Percentiles rank a stretch among this genome's conserved stretches.
Evolutionary conservation across 1,139 yeast genomes (phyloP).

Genomic region (Petasospora rhodanensis): DNA sequence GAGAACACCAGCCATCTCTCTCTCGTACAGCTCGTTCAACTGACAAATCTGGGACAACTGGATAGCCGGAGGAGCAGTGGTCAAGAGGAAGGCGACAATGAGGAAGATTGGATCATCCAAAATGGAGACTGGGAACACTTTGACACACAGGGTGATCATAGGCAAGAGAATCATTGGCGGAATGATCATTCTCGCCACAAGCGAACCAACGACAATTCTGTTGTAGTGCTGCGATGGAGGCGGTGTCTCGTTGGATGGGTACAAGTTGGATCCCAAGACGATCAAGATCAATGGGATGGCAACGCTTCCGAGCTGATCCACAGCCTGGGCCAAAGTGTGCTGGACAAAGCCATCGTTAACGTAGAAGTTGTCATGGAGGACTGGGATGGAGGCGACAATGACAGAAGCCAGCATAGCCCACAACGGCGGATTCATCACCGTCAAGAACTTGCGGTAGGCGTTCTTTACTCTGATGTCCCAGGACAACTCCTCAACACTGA

Average conservation of each 20-base stretch:
- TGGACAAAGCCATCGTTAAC: slow-evolving; percentile 62
- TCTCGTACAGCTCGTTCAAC: slow-evolving; percentile 54
- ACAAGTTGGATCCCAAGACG: slow-evolving; percentile 70
- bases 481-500: not conserved
- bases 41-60: slow-evolving; percentile 75
- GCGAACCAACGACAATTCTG: slow-evolving; percentile 60
- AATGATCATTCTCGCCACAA: slow-evolving; percentile 67
- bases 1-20: slow-evolving; percentile 69
- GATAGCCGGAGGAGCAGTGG: slow-evolving; percentile 76
- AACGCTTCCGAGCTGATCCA: slow-evolving; percentile 76
- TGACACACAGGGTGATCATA: slow-evolving; percentile 55
- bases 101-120: slow-evolving; percentile 74
- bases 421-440: slow-evolving; percentile 89
- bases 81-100: slow-evolving; percentile 65
- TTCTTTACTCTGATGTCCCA: not conserved
- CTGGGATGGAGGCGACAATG: slow-evolving; percentile 76
- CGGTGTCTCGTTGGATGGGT: slow-evolving; percentile 62
- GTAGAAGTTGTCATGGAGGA: slow-evolving; percentile 62
- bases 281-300: slow-evolving; percentile 82
- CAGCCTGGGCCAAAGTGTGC: slow-evolving; percentile 72
- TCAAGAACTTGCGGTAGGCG: slow-evolving; percentile 4
- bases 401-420: slow-evolving; percentile 88
- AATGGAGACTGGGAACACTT: slow-evolving; percentile 57
- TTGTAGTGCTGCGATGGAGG: slow-evolving; percentile 58
- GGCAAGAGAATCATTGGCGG: slow-evolving; percentile 66